Conservation (phyloP, 2,329 filamentous ascomycete genomes). For the Colletotrichum liaoningense region DNA sequence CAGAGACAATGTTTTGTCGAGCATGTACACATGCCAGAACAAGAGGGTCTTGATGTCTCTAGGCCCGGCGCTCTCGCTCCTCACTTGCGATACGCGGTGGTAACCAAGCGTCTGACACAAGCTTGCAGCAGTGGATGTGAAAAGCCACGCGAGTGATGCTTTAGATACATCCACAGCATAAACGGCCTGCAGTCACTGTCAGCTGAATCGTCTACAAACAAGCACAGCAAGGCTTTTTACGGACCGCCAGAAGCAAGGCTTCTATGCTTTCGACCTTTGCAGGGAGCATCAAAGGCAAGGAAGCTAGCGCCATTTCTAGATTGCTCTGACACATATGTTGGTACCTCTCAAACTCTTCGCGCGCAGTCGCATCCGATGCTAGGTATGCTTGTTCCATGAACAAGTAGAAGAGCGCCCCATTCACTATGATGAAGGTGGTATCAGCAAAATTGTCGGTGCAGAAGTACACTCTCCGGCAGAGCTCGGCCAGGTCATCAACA, state of each 20-base stretch:
- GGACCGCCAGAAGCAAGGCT: conserved; percentile 68
- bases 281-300: conserved; percentile 67
- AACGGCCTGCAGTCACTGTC: conserved; percentile 56
- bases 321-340: conserved; percentile 58
- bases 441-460: conserved; percentile 62
- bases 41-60: conserved; percentile 52
- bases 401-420: conserved; percentile 60
- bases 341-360: conserved; percentile 51
- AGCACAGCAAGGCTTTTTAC: conserved; percentile 36
- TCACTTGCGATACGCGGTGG: conserved; percentile 57
- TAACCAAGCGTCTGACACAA: conserved; percentile 73
- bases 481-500: conserved; percentile 60
- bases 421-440: conserved; percentile 62
- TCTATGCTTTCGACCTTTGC: conserved; percentile 66
- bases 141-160: conserved; percentile 73
- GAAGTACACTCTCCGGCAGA: conserved; percentile 64
- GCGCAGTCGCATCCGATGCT: conserved; percentile 44
- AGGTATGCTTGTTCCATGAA: conserved; percentile 58
- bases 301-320: conserved; percentile 60
- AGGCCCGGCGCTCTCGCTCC: conserved; percentile 44
- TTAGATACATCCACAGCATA: conserved; percentile 72
- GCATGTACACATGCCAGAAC: conserved; percentile 65
- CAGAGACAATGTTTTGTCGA: conserved; percentile 67
- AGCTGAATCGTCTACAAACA: background rate
- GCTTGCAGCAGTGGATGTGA: conserved; percentile 68